Evolutionary conservation across 257 asterid genomes (phyloP).

Genomic region (Coffea canephora): DNA sequence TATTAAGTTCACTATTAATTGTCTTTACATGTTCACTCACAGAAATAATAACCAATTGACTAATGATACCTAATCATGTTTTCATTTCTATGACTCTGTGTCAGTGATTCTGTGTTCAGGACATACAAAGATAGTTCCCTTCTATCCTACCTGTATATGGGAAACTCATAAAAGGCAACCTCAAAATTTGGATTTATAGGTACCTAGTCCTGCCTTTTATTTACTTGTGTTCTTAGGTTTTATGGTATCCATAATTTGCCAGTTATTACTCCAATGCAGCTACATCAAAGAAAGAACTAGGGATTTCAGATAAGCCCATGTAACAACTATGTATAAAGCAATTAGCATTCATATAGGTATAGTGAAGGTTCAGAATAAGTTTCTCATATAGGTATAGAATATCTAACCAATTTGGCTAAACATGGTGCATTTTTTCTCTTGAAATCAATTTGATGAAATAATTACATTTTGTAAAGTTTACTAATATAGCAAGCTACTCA

Average conservation of each 20-base stretch:
- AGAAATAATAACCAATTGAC: background rate
- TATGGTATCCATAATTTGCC: background rate
- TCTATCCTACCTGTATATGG: slow-evolving; percentile 63
- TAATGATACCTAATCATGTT: background rate
- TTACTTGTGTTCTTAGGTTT: background rate
- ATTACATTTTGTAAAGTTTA: background rate
- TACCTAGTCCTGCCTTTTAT: slow-evolving; percentile 19
- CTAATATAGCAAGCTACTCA: background rate
- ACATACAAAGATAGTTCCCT: slow-evolving; percentile 49
- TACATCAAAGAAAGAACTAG: background rate
- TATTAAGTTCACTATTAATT: background rate
- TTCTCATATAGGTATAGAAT: too few species aligned
- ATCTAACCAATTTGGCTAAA: background rate
- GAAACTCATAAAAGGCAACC: slow-evolving; percentile 71
- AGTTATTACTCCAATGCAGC: background rate
- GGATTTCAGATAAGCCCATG: background rate
- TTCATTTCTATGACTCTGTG: background rate
- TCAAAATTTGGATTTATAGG: slow-evolving; percentile 94
- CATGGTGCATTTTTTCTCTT: background rate
- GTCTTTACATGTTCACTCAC: background rate
- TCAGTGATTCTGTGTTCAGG: slow-evolving; percentile 48
- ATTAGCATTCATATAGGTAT: background rate
- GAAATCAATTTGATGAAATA: background rate
- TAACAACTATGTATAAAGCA: background rate
- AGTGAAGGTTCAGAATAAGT: background rate